Percentiles rank a stretch among this genome's conserved stretches.
These are phyloP conservation scores for Thraustochytrium sp. DNA, from an alignment of 352 stramenopile species.

Conservation along the genomic window DNA sequence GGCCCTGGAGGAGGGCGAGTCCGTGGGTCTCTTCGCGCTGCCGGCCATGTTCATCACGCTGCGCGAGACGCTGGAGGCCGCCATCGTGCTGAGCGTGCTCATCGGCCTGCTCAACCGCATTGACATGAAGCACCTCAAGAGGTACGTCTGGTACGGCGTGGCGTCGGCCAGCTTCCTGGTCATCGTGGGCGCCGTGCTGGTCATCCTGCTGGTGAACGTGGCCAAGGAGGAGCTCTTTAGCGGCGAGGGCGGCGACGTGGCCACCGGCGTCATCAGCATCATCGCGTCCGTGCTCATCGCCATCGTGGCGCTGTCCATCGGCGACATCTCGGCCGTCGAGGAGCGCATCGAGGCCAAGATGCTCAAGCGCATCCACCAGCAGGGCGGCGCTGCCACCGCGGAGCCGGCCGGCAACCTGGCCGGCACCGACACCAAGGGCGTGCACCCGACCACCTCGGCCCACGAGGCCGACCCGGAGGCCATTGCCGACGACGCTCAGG, in stretches of 20 bases:
- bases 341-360: constrained; percentile 50
- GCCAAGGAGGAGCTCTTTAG: constrained; percentile 47
- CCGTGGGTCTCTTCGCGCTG: constrained; percentile 38
- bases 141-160: constrained; percentile 51
- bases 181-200: constrained; percentile 34
- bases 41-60: constrained; percentile 47
- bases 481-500: no score
- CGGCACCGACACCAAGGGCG: neutral
- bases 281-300: constrained; percentile 50
- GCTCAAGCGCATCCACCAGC: neutral
- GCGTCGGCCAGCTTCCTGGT: neutral
- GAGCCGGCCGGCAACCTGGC: neutral
- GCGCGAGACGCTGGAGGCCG: constrained; percentile 48
- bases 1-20: neutral
- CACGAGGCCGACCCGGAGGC: no score
- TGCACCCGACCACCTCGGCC: no score
- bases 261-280: constrained; percentile 48
- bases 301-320: constrained; percentile 49
- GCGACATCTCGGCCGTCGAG: constrained; percentile 50
- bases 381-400: neutral
- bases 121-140: constrained; percentile 46
- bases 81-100: constrained; percentile 51
- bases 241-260: constrained; percentile 38
- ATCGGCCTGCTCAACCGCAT: constrained; percentile 50
- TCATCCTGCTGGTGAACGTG: constrained; percentile 50